These are phyloP conservation scores for Pythium pyrilobum DNA, from an alignment of 352 stramenopile species.

Conservation along the genomic window DNA sequence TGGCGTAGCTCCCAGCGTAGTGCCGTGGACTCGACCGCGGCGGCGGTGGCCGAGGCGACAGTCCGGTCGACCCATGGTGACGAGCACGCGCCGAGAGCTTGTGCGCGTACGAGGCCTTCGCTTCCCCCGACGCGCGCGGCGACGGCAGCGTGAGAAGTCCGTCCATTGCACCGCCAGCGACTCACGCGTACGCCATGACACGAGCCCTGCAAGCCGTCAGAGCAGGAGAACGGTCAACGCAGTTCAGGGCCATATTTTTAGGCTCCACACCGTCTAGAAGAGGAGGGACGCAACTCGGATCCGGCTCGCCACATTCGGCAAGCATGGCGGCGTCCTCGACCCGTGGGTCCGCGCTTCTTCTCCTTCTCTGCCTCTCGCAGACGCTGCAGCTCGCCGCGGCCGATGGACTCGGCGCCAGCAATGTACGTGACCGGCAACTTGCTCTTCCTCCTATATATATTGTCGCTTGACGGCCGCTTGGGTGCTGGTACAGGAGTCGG, in stretches of 20 bases:
- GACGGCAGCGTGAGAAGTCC: conserved; percentile 15
- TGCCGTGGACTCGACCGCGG: background rate
- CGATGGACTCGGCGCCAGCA: conserved; percentile 25
- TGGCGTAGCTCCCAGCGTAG: background rate
- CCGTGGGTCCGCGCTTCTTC: too few species aligned
- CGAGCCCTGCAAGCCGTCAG: too few species aligned
- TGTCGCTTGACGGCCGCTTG: background rate
- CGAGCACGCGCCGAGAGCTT: conserved; percentile 11
- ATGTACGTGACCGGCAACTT: conserved; percentile 14
- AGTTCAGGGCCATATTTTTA: conserved; percentile 4
- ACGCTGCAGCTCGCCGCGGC: background rate
- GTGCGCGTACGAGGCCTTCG: conserved; percentile 2
- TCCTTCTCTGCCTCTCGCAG: background rate
- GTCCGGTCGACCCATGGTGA: background rate
- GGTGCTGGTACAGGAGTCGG: conserved; percentile 19
- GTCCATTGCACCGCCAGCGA: too few species aligned
- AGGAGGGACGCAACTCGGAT: too few species aligned
- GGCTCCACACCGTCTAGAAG: too few species aligned
- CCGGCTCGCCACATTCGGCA: background rate
- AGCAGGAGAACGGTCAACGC: too few species aligned
- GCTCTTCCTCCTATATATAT: too few species aligned
- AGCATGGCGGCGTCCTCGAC: too few species aligned
- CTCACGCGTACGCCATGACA: background rate
- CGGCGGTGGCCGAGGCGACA: conserved; percentile 8
- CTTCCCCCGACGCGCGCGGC: background rate